phyloP scores from a whole-genome alignment of 1,139 yeast species.

The Suhomyces bribrorum region DNA sequence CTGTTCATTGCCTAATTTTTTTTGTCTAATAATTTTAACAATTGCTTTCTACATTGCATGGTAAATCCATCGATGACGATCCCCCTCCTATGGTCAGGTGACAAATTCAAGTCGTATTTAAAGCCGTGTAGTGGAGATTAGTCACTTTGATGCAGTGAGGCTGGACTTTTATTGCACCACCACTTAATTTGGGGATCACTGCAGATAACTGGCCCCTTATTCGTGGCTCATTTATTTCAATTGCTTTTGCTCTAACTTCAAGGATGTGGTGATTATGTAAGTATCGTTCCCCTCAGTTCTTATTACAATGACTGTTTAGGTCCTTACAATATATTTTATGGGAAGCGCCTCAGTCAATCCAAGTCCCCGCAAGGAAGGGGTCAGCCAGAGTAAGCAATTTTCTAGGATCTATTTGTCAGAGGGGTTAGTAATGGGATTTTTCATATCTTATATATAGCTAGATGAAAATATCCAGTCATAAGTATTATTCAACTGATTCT shows the following conservation, averaged over 20 bases:
- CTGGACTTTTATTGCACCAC: no score
- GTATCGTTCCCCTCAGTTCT: constrained; percentile 1
- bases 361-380: constrained; percentile 4
- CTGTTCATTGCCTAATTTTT: background rate
- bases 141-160: background rate
- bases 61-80: no score
- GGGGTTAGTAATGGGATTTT: background rate
- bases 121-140: no score
- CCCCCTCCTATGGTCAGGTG: no score
- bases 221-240: background rate
- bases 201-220: background rate
- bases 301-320: background rate
- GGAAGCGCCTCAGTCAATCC: background rate
- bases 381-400: background rate
- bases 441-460: background rate
- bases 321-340: background rate
- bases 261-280: background rate
- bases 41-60: no score
- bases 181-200: background rate
- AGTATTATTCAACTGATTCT: background rate
- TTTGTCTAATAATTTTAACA: no score
- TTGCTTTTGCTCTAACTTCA: background rate
- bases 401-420: background rate
- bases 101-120: no score
- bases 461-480: background rate